A percentile compares a stretch with the other conserved stretches of the same genome.
Conservation (phyloP, 2,329 filamentous ascomycete species). For the Pyrenophora seminiperda region DNA sequence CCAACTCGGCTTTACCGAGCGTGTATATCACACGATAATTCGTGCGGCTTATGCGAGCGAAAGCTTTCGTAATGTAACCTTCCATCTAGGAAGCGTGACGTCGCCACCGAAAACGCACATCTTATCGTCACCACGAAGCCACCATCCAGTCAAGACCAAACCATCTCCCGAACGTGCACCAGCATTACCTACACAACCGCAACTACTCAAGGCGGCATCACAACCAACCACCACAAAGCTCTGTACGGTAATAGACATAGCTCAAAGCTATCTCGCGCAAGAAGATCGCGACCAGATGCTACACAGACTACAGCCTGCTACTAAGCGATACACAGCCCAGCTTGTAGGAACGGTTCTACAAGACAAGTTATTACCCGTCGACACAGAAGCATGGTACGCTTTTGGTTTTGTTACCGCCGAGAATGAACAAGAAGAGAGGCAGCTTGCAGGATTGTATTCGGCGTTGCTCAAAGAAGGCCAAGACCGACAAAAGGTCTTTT, state of each 20-base stretch:
- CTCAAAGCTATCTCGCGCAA: neutral
- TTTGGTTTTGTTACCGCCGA: conserved; percentile 26
- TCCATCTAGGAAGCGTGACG: neutral
- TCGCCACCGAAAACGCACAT: too few relatives aligned
- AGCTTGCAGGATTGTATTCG: conserved; percentile 16
- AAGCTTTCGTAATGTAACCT: neutral
- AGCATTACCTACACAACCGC: too few relatives aligned
- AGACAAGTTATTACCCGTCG: neutral
- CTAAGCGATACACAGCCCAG: conserved; percentile 6
- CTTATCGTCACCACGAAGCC: too few relatives aligned
- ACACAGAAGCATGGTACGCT: conserved; percentile 9
- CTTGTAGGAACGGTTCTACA: conserved; percentile 5
- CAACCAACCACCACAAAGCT: neutral
- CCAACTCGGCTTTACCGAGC: conserved; percentile 14
- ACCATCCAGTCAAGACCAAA: too few relatives aligned
- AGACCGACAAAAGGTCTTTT: conserved; percentile 6
- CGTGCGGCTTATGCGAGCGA: neutral
- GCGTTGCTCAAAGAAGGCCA: conserved; percentile 6
- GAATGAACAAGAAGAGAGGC: conserved; percentile 6
- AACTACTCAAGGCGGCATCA: neutral
- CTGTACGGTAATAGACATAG: neutral
- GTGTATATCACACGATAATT: conserved; percentile 10
- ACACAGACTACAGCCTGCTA: neutral
- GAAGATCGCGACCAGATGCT: neutral
- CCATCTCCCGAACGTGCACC: too few relatives aligned